A percentile compares a stretch with the other conserved stretches of the same genome.
Evolutionary conservation across 2,329 filamentous ascomycete genomes (phyloP).

Genomic region (Colletotrichum gigasporum): DNA sequence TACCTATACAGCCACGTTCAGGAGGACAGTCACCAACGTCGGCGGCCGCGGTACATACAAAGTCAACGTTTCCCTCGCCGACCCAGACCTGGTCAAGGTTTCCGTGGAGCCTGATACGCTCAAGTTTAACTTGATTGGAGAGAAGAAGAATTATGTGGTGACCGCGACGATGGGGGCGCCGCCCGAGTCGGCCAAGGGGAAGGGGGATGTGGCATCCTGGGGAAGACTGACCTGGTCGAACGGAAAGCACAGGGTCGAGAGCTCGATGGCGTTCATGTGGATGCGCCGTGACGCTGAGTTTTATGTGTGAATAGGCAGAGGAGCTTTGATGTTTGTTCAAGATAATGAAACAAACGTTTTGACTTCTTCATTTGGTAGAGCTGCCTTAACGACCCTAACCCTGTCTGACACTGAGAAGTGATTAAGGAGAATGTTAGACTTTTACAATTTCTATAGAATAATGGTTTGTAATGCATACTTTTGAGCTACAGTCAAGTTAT

Average conservation of each 20-base stretch:
- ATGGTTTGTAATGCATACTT: no score
- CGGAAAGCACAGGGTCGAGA: constrained; percentile 24
- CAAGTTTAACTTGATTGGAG: neutral
- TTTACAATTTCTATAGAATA: no score
- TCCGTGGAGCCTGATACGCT: constrained; percentile 1
- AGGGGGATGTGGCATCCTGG: neutral
- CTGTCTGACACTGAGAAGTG: no score
- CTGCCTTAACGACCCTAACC: no score
- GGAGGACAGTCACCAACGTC: constrained; percentile 23
- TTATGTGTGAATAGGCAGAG: no score
- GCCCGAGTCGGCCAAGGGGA: neutral
- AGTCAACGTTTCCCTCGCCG: constrained; percentile 8
- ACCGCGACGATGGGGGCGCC: neutral
- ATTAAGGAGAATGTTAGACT: no score
- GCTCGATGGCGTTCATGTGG: constrained; percentile 25
- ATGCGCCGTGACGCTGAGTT: no score
- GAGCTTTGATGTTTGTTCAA: no score
- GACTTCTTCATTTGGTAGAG: no score
- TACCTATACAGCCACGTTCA: constrained; percentile 26
- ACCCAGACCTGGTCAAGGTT: neutral
- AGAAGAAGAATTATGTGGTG: constrained; percentile 1
- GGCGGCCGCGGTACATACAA: constrained; percentile 20
- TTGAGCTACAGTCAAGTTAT: no score
- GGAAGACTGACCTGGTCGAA: constrained; percentile 28
- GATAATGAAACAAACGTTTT: no score